Evolutionary conservation across 1,284 basidiomycete species (phyloP), one percentile per base, ranked within the genome.

Genomic region (Rhodofomes roseus): DNA sequence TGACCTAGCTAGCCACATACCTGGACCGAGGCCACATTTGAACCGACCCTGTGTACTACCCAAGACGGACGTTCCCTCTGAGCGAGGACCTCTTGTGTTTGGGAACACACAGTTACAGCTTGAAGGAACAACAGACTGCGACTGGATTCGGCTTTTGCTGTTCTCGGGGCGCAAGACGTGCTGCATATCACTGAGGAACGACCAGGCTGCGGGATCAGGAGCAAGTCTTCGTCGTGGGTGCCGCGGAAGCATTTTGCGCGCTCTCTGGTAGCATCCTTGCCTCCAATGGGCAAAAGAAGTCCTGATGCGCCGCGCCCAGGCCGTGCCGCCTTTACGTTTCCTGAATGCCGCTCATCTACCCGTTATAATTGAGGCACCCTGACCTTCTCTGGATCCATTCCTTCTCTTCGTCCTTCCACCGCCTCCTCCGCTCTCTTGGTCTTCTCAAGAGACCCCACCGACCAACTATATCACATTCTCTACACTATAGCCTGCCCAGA

Each of bases 231-330:
- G 50, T 52, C 50, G 50, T 52, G 50, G 50, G 22, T n/a, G 50
- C 34, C 22, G 50, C 50, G 50, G 50, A 52, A 52, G 50, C 50
- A 52, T 52, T 36, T 36, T 36, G 50, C 50, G 50, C 50, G 50
- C 50, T 52, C 31, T 27, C 31, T 23, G 31, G 31, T 16, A 52
- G 50, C 31, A 34, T 36, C 50, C 31, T 23, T 14, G 20, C 50
- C 50, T 20, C 16, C 50, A 52, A 23, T 52, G 29, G 50, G 34
- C 50, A 34, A 34, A 31, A 37, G 31, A 31, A 23, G 20, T 22
- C 31, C 50, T 52, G 50, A 52, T 36, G 50, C 34, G 34, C 2
- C 31, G 31, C 31, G 50, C 7, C n/a, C 22, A 31, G 20, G 34
- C 2, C 31, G 31, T n/a, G 50, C 7, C n/a, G 31, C 22, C 31